phyloP scores from a whole-genome alignment of 805 yeast species.

The Ogataea allantospora region DNA sequence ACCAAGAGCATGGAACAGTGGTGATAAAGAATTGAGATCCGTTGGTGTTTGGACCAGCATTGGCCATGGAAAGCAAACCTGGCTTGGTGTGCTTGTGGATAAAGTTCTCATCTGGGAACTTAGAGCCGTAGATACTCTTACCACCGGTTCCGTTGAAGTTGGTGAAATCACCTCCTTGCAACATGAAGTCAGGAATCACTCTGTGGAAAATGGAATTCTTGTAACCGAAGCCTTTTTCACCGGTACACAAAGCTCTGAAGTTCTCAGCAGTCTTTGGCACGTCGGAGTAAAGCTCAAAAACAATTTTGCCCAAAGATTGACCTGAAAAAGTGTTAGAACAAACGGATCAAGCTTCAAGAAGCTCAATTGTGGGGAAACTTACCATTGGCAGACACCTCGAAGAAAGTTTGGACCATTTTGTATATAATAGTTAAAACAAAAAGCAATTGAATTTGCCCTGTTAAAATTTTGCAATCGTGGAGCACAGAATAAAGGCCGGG shows the following conservation, averaged over 20 bases:
- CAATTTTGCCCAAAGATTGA: constrained; percentile 51
- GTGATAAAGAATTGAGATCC: constrained; percentile 91
- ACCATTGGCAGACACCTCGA: constrained; percentile 42
- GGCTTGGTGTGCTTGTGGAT: constrained; percentile 70
- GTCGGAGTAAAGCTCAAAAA: constrained; percentile 86
- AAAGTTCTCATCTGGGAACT: constrained; percentile 63
- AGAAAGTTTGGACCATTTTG: constrained; percentile 35
- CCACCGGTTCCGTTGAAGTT: constrained; percentile 92
- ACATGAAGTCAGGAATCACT: constrained; percentile 94
- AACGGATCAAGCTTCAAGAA: background rate
- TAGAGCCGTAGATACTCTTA: constrained; percentile 75
- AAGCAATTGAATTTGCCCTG: constrained; percentile 10
- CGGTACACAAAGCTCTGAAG: constrained; percentile 80
- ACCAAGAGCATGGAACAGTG: constrained; percentile 74
- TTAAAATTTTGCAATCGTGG: constrained; percentile 11
- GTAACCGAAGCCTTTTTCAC: constrained; percentile 93
- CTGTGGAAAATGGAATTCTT: constrained; percentile 90
- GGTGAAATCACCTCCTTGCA: constrained; percentile 93
- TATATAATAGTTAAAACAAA: background rate
- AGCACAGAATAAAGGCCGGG: constrained; percentile 6
- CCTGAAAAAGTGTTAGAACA: constrained; percentile 17
- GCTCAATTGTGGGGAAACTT: constrained; percentile 16
- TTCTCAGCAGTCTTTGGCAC: constrained; percentile 83
- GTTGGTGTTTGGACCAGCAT: constrained; percentile 89
- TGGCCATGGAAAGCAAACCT: constrained; percentile 88